Evolutionary conservation across 106 monocot species (phyloP).

Genomic region (Iris macrosiphon): DNA sequence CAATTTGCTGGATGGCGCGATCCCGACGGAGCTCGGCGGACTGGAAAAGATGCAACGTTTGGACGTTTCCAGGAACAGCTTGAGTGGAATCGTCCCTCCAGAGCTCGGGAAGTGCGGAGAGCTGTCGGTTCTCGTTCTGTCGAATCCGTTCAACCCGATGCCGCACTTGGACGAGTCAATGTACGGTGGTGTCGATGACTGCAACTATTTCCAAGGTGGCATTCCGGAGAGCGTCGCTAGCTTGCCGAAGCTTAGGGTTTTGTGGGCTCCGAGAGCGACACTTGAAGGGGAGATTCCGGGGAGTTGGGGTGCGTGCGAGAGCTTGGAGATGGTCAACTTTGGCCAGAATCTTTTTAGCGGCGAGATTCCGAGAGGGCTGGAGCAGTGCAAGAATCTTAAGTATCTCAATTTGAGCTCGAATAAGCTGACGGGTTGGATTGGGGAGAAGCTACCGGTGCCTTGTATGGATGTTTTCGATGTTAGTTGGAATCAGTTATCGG

Average conservation of each 20-base stretch:
- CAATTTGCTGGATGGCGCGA: slow-evolving; percentile 61
- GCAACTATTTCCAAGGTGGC: slow-evolving; percentile 79
- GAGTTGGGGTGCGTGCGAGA: slow-evolving; percentile 64
- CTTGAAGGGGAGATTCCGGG: slow-evolving; percentile 58
- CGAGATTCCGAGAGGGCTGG: slow-evolving; percentile 39
- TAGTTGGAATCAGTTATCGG: slow-evolving; percentile 73
- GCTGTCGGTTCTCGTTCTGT: slow-evolving; percentile 52
- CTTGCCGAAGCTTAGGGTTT: slow-evolving; percentile 57
- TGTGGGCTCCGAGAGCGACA: slow-evolving; percentile 82
- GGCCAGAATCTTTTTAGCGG: slow-evolving; percentile 60
- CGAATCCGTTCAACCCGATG: slow-evolving; percentile 37
- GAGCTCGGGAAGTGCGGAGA: slow-evolving; percentile 67
- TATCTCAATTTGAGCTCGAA: slow-evolving; percentile 78
- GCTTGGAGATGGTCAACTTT: slow-evolving; percentile 75
- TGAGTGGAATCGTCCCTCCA: slow-evolving; percentile 65
- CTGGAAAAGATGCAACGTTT: slow-evolving; percentile 39
- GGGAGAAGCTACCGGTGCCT: slow-evolving; percentile 51
- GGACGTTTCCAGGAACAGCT: slow-evolving; percentile 78
- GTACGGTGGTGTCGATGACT: slow-evolving; percentile 42
- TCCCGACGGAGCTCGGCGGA: slow-evolving; percentile 47
- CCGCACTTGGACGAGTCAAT: slow-evolving; percentile 1
- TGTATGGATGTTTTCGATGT: slow-evolving; percentile 88
- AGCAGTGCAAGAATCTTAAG: slow-evolving; percentile 55
- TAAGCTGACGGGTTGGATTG: slow-evolving; percentile 60
- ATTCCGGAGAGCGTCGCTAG: slow-evolving; percentile 44